Evolutionary conservation across 805 yeast species (phyloP), one percentile per base, ranked within the genome.

Genomic region (Candida alai): DNA sequence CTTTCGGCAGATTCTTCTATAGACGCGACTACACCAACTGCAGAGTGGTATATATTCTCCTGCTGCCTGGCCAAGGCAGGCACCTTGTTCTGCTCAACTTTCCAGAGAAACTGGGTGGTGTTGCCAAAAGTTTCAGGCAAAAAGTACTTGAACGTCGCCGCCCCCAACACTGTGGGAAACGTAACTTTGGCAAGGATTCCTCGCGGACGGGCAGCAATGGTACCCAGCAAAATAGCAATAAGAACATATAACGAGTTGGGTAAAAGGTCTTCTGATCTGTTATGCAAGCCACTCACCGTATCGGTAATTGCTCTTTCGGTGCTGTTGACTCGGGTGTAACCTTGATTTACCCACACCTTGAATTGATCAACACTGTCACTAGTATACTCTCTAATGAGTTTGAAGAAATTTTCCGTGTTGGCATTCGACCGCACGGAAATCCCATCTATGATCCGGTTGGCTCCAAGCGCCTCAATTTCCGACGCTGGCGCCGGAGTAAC

Each of bases 41-140:
- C 71, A 30, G 65, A 62, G 24, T 60, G 55, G 23, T 66, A 63
- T 11, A 78, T 62, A 26, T 55, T 50, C 23, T 72, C 68, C 52
- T 86, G 95, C 36, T 73, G 73, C 28, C 69, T 54, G 10, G 89
- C 86, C 22, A 86, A 54, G 24, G 64, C 67, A 4, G 95, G 94
- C 28, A 80, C 57, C 35, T 69, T 64, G 17, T 70, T 58, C 51
- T 75, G 60, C 56, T 87, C 93, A 41, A 75, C 64, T 35, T 63
- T 59, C 76, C 85, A 78, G 3, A 73, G 59, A 47, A 79, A 75
- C 5, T 61, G 56, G 10, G 72, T 59, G 6, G 85, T 75, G 54
- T 82, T 84, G 26, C 51, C 48, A 48, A 74, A 84, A 0, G 96
- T 87, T 32, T 69, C 59, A 12, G 96, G 96, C 48, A 85, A 68